Evolutionary conservation across 306 rosid genomes (phyloP).

Genomic region (Citrullus colocynthis): DNA sequence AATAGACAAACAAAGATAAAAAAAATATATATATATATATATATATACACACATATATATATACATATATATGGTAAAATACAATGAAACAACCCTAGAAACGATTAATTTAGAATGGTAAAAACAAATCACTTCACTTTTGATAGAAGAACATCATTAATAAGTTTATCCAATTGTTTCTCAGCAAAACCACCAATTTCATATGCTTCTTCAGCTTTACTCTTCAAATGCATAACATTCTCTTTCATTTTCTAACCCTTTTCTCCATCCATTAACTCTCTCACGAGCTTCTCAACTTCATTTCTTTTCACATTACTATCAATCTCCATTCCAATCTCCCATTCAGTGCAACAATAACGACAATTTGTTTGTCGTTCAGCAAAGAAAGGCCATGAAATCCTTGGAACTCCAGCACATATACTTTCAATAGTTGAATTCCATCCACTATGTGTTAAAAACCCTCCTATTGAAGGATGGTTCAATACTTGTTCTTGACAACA

Average conservation of each 20-base stretch:
- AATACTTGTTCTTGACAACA: constrained; percentile 41
- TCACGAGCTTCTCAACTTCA: constrained; percentile 33
- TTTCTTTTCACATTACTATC: constrained; percentile 24
- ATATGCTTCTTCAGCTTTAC: background rate
- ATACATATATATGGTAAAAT: too few species aligned
- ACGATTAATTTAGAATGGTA: too few species aligned
- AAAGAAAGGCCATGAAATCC: constrained; percentile 31
- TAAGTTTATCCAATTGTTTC: background rate
- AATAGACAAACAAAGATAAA: too few species aligned
- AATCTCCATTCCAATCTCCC: constrained; percentile 31
- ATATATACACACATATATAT: too few species aligned
- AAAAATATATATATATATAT: too few species aligned
- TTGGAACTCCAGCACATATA: constrained; percentile 24
- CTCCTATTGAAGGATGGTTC: constrained; percentile 26
- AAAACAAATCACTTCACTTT: background rate
- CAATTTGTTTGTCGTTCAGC: constrained; percentile 24
- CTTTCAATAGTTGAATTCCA: constrained; percentile 30
- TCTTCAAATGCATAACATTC: constrained; percentile 15
- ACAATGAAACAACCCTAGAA: too few species aligned
- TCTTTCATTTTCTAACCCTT: constrained; percentile 31
- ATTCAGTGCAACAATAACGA: constrained; percentile 20
- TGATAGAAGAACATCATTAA: background rate
- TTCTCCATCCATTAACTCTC: constrained; percentile 26
- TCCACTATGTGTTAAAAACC: constrained; percentile 17
- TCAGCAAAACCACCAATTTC: background rate